phyloP scores from a whole-genome alignment of 2,329 filamentous ascomycete species.

The Phialocephala sp. region DNA sequence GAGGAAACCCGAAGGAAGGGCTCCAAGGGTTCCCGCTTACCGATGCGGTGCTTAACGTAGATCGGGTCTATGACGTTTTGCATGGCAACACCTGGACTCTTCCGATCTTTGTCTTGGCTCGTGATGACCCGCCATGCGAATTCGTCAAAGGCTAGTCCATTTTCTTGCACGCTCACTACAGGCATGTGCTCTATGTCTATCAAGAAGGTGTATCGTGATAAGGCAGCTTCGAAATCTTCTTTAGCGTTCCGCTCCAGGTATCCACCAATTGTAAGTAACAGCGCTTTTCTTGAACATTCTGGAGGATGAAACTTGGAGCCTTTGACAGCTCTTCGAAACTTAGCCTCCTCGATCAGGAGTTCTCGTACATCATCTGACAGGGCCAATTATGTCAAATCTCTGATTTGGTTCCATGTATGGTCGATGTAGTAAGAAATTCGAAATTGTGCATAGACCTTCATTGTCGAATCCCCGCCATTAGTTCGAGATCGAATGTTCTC shows the following conservation, averaged over 20 bases:
- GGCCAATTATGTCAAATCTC: slow-evolving; percentile 11
- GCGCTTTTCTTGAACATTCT: neutral
- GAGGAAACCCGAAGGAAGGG: slow-evolving; percentile 11
- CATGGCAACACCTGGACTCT: slow-evolving; percentile 9
- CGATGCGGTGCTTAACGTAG: slow-evolving; percentile 10
- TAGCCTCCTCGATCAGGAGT: neutral
- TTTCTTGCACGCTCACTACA: neutral
- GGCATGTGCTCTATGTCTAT: neutral
- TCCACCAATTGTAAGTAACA: neutral
- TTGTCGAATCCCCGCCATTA: neutral
- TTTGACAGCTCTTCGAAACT: neutral
- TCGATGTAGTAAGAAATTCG: slow-evolving; percentile 9
- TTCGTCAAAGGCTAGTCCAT: neutral
- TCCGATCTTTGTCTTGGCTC: slow-evolving; percentile 6
- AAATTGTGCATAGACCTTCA: slow-evolving; percentile 3
- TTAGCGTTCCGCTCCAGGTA: neutral
- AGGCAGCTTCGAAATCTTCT: neutral
- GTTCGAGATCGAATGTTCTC: neutral
- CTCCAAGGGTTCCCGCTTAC: slow-evolving; percentile 1
- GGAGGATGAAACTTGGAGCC: slow-evolving; percentile 4
- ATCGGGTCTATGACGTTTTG: neutral
- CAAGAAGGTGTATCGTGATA: slow-evolving; percentile 6
- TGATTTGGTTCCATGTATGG: slow-evolving; percentile 9
- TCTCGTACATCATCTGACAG: slow-evolving; percentile 8
- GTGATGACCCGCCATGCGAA: neutral